Evolutionary conservation across 1,284 basidiomycete genomes (phyloP), one percentile per base, ranked within the genome.

Genomic region (Cerrena zonata): DNA sequence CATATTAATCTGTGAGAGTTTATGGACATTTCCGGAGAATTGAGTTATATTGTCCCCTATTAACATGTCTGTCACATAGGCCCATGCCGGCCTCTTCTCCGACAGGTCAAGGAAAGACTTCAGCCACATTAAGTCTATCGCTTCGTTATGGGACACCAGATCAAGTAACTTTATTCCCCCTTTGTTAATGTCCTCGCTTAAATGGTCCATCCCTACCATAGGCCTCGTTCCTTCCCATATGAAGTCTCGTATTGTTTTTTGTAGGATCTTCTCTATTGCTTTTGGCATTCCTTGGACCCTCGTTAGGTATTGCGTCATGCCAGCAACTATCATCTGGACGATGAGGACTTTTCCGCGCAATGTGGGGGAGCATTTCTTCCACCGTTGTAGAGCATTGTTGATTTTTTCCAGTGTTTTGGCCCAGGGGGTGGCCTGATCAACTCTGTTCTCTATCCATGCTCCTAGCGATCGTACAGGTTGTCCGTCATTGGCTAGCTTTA

Each of bases 231-330:
- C n/a, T n/a, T n/a, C n/a, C n/a, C n/a, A n/a, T n/a, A n/a, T n/a
- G n/a, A n/a, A n/a, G n/a, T n/a, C n/a, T 2, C 51, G 18, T 0
- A 58, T 52, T 0, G 55, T 45, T 22, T 49, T 47, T 2, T n/a
- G 43, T 0, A 58, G 42, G 11, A 13, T 3, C 3, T 39, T 40
- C 18, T 54, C 41, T 3, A 61, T 46, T 0, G n/a, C 4, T 13
- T 30, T 10, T 3, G 60, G 66, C 61, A 65, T 65, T 0, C 58
- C 53, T 38, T 65, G n/a, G n/a, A n/a, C n/a, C n/a, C n/a, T n/a
- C n/a, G n/a, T n/a, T n/a, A n/a, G n/a, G n/a, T n/a, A n/a, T n/a
- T n/a, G n/a, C n/a, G n/a, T n/a, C n/a, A 49, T 58, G 0, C 61
- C 57, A 0, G 57, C 61, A 0, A 63, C 42, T 0, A 58, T 27